Conservation (phyloP, 2,329 filamentous ascomycete species). For the Plenodomus tracheiphilus region DNA sequence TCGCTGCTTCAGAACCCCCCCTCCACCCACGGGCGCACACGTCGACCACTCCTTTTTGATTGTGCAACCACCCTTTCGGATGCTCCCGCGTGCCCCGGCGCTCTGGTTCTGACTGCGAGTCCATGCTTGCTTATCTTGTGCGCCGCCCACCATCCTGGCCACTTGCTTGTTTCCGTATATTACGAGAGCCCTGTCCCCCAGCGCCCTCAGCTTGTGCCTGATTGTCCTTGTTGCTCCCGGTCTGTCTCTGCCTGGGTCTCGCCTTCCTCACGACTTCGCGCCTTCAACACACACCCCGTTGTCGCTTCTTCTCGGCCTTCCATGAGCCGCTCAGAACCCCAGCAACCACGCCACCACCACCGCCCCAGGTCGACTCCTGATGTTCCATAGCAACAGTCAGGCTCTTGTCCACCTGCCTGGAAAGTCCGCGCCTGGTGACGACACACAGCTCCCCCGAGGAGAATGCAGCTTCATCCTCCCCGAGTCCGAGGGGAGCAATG, state of each 20-base stretch:
- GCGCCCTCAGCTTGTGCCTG: slow-evolving; percentile 15
- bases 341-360: slow-evolving; percentile 31
- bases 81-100: slow-evolving; percentile 36
- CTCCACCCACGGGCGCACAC: slow-evolving; percentile 29
- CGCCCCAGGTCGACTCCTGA: slow-evolving; percentile 35
- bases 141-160: slow-evolving; percentile 26
- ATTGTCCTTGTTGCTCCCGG: too few species aligned
- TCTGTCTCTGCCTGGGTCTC: not conserved
- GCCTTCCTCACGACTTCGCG: not conserved
- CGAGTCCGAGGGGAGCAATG: slow-evolving; percentile 24
- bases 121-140: slow-evolving; percentile 38
- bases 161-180: slow-evolving; percentile 36
- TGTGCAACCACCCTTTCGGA: slow-evolving; percentile 30
- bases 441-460: slow-evolving; percentile 42
- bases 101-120: slow-evolving; percentile 26
- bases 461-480: slow-evolving; percentile 44
- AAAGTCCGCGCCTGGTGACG: slow-evolving; percentile 29
- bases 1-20: slow-evolving; percentile 18
- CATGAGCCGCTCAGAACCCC: slow-evolving; percentile 35
- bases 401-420: slow-evolving; percentile 34
- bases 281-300: slow-evolving; percentile 9
- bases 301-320: slow-evolving; percentile 26
- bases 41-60: slow-evolving; percentile 24
- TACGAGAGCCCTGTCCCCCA: slow-evolving; percentile 23
- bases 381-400: slow-evolving; percentile 43